Evolutionary conservation across 129 eudicot genomes (phyloP), one percentile per base, ranked within the genome.

Genomic region (Ambrosia trifida): DNA sequence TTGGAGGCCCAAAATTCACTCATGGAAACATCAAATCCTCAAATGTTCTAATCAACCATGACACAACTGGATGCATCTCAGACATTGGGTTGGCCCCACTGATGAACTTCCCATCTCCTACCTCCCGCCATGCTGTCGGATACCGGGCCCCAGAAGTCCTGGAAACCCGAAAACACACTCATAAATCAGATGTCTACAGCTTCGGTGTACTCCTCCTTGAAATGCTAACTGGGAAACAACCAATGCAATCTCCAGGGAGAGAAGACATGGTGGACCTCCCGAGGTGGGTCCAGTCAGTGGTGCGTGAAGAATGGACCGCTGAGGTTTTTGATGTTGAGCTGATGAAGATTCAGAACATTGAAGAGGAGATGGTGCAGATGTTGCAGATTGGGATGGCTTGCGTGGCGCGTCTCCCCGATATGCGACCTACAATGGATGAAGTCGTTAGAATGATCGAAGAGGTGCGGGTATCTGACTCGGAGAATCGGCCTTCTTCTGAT

Each of bases 291-390:
- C 94, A 87, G 79, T 89, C 96, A 2, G 96, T 89, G 11, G 96
- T 89, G 31, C 76, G 94, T 47, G 96, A 89, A 75, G 96, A 89
- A 58, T 89, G 96, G 96, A 89, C 96, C 3, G 93, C 96, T 5
- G 96, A 89, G 76, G 96, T 89, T 28, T 89, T 89, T 38, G 96
- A 89, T 30, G 94, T 86, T 3, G 90, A 87, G 75, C 78, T 89
- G 61, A 80, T 89, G 94, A 83, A 79, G 33, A 84, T 82, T 40
- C 88, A 84, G 50, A 84, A 89, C 72, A 89, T 84, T 31, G 96
- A 89, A 69, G 96, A 87, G 43, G 96, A 89, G 78, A 89, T 89
- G 96, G 96, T 89, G 61, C 96, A 89, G 79, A 89, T 89, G 96
- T 78, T 89, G 68, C 96, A 89, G 73, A 89, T 89, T 56, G 96